Evolutionary conservation across 306 rosid genomes (phyloP), one percentile per base, ranked within the genome.

Genomic region (Castanospermum australe): DNA sequence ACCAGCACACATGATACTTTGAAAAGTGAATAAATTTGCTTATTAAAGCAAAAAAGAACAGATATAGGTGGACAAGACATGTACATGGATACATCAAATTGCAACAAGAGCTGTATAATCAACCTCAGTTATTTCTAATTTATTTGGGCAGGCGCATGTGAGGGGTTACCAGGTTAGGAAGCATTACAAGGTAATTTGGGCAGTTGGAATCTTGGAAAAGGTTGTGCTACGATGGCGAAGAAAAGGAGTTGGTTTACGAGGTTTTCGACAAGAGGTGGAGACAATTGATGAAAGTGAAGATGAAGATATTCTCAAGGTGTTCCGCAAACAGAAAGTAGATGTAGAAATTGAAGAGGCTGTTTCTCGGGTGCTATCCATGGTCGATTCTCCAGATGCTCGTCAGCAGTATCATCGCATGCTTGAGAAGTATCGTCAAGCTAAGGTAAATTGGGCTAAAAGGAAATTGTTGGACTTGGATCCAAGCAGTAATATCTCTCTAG

Each of bases 141-240:
- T 73, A 60, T 73, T 86, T 83, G 79, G 64, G 70, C 94, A 95
- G 99, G 99, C 99, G 60, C 89, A 86, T 83, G 99, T 96, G 86
- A 91, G 99, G 77, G 98, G 98, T 24, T 91, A 93, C 79, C 99
- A 93, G 82, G 97, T 88, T 44, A 91, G 99, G 84, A 93, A 93
- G 89, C 83, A 89, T 71, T 89, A 89, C 92, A 89, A 76, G 88
- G 90, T 86, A 59, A 81, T 96, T 79, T 93, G 99, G 99, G 98
- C 97, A 0, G 99, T 96, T 79, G 99, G 99, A 75, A 84, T 96
- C 78, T 86, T 89, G 73, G 99, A 96, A 81, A 96, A 96, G 90
- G 94, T 86, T 71, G 94, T 96, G 63, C 88, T 96, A 6, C 84
- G 99, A 30, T 96, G 99, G 99, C 87, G 93, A 30, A 84, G 99